phyloP scores from a whole-genome alignment of 164 flowering plant genomes.

The Sedum album region DNA sequence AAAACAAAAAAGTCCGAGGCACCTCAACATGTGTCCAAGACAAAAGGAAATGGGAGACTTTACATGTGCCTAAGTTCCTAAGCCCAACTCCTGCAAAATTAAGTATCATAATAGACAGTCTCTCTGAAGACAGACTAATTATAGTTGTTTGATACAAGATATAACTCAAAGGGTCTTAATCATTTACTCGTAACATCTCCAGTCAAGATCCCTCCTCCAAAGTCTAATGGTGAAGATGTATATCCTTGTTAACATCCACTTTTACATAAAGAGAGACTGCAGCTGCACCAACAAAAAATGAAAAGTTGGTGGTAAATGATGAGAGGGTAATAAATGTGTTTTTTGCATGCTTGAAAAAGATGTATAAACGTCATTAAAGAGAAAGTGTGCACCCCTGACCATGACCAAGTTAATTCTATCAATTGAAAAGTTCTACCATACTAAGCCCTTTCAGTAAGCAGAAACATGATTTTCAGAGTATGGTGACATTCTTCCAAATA shows the following conservation, averaged over 20 bases:
- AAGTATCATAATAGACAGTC: no score
- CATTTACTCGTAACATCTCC: neutral
- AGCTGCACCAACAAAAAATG: no score
- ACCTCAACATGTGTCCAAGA: neutral
- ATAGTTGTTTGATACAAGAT: no score
- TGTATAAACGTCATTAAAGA: neutral
- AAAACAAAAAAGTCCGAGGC: neutral
- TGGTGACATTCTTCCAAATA: neutral
- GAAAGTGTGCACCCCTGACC: neutral
- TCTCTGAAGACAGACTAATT: no score
- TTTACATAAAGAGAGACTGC: neutral
- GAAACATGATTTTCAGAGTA: neutral
- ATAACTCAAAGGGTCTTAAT: neutral
- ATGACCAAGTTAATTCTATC: neutral
- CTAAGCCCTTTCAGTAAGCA: neutral
- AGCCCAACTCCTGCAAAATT: no score
- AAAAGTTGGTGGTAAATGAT: neutral
- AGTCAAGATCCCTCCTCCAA: no score
- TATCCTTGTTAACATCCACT: neutral
- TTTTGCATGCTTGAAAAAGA: neutral
- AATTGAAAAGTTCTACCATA: neutral
- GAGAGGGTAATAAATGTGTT: neutral
- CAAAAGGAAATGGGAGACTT: neutral
- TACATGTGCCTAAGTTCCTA: neutral
- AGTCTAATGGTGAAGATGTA: no score